Conservation (phyloP, 495 filamentous ascomycete genomes). For the Tetracladium setigerum region DNA sequence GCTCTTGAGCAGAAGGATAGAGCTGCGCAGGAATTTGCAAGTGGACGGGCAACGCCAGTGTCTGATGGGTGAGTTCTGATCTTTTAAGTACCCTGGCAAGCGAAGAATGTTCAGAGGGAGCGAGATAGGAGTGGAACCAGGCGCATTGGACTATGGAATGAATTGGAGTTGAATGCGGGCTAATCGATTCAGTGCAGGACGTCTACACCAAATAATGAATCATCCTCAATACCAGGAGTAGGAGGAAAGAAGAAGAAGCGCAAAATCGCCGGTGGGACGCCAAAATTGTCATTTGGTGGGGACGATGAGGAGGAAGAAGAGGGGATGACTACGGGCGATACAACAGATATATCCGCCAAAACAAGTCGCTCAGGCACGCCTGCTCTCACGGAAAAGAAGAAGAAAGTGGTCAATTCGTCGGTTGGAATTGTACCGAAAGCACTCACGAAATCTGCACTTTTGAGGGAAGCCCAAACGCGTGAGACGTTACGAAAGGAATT, state of each 20-base stretch:
- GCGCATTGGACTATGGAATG: too few species aligned
- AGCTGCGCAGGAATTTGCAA: slow-evolving; percentile 61
- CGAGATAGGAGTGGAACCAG: background rate
- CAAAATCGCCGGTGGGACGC: slow-evolving; percentile 59
- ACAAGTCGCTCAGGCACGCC: slow-evolving; percentile 21
- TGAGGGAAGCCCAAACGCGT: slow-evolving; percentile 71
- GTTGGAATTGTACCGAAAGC: slow-evolving; percentile 66
- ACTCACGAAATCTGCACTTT: slow-evolving; percentile 77
- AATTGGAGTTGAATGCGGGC: too few species aligned
- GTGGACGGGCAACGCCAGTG: slow-evolving; percentile 39
- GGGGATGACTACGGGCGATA: background rate
- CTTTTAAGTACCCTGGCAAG: background rate
- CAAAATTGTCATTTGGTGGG: slow-evolving; percentile 65
- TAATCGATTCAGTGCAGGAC: slow-evolving; percentile 44
- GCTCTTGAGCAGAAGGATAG: slow-evolving; percentile 85
- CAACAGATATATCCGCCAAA: slow-evolving; percentile 5
- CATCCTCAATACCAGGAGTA: too few species aligned
- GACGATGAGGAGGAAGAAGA: slow-evolving; percentile 42
- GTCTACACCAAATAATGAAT: slow-evolving; percentile 23
- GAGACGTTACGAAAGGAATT: slow-evolving; percentile 85
- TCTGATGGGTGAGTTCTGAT: slow-evolving; percentile 40
- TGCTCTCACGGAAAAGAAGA: slow-evolving; percentile 30
- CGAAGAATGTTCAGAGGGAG: slow-evolving; percentile 1
- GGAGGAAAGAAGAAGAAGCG: too few species aligned
- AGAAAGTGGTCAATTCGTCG: slow-evolving; percentile 59